A percentile compares a stretch with the other conserved stretches of the same genome.
Conservation (phyloP, 306 rosid genomes). For the Boehmeria nivea region DNA sequence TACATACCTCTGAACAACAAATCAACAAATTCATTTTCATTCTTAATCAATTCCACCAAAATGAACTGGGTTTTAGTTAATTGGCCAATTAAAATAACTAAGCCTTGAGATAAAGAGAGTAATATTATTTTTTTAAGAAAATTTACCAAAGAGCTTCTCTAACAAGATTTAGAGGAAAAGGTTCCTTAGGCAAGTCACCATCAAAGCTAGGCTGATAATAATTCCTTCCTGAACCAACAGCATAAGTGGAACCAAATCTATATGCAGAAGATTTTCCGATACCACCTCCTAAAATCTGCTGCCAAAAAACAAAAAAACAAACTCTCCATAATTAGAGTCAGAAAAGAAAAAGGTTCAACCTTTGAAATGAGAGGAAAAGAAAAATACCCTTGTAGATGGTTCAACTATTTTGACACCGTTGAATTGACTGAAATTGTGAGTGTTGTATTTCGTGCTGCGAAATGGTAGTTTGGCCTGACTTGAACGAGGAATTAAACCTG, state of each 20-base stretch:
- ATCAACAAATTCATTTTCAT: background rate
- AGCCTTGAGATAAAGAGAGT: background rate
- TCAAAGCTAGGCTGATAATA: constrained; percentile 27
- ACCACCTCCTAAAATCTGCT: constrained; percentile 31
- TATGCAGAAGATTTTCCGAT: constrained; percentile 14
- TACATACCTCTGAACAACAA: too few relatives aligned
- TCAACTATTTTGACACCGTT: constrained; percentile 16
- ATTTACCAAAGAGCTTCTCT: constrained; percentile 54
- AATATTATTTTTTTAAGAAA: background rate
- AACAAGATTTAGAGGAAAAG: constrained; percentile 45
- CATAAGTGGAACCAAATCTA: constrained; percentile 26
- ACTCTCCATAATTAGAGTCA: background rate
- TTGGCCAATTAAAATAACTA: background rate
- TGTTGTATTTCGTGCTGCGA: constrained; percentile 12
- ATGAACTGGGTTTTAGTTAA: background rate
- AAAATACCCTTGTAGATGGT: constrained; percentile 32
- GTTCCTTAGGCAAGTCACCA: constrained; percentile 47
- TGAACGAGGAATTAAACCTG: constrained; percentile 37
- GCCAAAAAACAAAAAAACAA: constrained; percentile 1
- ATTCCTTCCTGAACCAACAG: constrained; percentile 33
- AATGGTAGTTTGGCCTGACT: constrained; percentile 31
- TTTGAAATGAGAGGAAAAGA: background rate
- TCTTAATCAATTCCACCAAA: background rate
- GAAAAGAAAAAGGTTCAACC: background rate
- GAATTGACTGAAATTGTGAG: constrained; percentile 20